phyloP scores from a whole-genome alignment of 1,284 basidiomycete genomes.

The Mycena citricolor region DNA sequence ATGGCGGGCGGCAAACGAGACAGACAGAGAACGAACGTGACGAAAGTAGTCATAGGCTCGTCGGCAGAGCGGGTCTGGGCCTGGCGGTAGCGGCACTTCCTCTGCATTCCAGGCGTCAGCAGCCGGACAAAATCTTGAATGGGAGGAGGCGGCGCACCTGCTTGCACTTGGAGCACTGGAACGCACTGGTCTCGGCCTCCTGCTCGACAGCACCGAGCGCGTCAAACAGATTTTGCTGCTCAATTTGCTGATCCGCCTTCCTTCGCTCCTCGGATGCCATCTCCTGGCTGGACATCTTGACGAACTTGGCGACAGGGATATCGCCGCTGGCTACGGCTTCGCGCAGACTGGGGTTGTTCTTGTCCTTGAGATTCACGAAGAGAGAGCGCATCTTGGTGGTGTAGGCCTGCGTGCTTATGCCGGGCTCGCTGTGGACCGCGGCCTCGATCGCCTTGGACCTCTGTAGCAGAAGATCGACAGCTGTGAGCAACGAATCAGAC shows the following conservation, averaged over 20 bases:
- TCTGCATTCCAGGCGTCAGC: conserved; percentile 39
- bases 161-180: conserved; percentile 95
- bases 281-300: conserved; percentile 87
- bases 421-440: conserved; percentile 50
- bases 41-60: conserved; percentile 83
- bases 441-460: conserved; percentile 64
- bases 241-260: conserved; percentile 79
- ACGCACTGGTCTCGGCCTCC: conserved; percentile 95
- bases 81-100: conserved; percentile 91
- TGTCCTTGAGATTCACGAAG: conserved; percentile 92
- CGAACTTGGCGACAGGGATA: conserved; percentile 68
- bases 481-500: conserved; percentile 33
- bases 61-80: conserved; percentile 94
- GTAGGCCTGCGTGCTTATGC: conserved; percentile 53
- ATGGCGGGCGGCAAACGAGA: conserved; percentile 8
- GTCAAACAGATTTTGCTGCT: conserved; percentile 88
- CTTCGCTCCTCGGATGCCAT: conserved; percentile 95
- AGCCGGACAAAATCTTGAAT: conserved; percentile 7
- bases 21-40: conserved; percentile 29
- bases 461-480: conserved; percentile 58
- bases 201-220: conserved; percentile 88
- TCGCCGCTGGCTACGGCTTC: conserved; percentile 85
- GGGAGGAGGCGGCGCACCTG: conserved; percentile 50
- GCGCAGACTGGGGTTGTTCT: conserved; percentile 86
- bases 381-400: conserved; percentile 87